Conservation (phyloP, 192 early-diverging fungal genomes). For the Lunasporangiospora selenospora region DNA sequence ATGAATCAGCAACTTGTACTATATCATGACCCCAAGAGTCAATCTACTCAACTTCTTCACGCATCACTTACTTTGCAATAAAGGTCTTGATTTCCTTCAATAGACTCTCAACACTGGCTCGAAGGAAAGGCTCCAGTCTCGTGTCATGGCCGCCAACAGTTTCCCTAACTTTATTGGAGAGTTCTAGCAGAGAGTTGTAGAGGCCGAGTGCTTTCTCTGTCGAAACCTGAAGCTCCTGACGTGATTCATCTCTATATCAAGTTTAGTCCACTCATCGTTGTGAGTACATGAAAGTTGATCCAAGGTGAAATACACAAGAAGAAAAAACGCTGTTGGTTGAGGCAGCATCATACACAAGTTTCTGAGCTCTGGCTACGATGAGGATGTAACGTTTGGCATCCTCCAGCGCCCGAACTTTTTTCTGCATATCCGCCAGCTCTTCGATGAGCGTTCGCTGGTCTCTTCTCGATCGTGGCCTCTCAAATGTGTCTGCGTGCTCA, state of each 20-base stretch:
- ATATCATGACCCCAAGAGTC: neutral
- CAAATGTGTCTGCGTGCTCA: conserved; percentile 34
- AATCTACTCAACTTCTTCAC: neutral
- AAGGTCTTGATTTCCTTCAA: conserved; percentile 54
- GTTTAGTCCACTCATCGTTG: neutral
- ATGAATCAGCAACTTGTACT: conserved; percentile 11
- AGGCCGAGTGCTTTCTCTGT: conserved; percentile 48
- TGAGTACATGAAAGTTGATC: neutral
- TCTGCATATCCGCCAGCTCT: conserved; percentile 38
- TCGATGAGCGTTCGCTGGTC: conserved; percentile 41
- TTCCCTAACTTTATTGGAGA: conserved; percentile 33
- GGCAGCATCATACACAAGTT: conserved; percentile 47
- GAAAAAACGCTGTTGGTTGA: neutral
- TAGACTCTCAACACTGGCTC: conserved; percentile 31
- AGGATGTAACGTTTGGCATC: conserved; percentile 52
- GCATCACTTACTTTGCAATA: conserved; percentile 50
- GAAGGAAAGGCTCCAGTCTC: conserved; percentile 46
- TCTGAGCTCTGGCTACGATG: conserved; percentile 46
- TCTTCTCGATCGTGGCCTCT: conserved; percentile 16
- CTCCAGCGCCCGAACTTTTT: conserved; percentile 31
- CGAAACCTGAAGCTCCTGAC: conserved; percentile 42
- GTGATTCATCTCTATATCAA: conserved; percentile 30
- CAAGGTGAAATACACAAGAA: neutral
- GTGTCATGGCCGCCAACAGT: conserved; percentile 10
- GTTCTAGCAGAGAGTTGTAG: conserved; percentile 47